Percentiles rank a stretch among this genome's conserved stretches.
Evolutionary conservation across 73 alveolate genomes (phyloP).

Genomic region (Paramecium sonneborni): DNA sequence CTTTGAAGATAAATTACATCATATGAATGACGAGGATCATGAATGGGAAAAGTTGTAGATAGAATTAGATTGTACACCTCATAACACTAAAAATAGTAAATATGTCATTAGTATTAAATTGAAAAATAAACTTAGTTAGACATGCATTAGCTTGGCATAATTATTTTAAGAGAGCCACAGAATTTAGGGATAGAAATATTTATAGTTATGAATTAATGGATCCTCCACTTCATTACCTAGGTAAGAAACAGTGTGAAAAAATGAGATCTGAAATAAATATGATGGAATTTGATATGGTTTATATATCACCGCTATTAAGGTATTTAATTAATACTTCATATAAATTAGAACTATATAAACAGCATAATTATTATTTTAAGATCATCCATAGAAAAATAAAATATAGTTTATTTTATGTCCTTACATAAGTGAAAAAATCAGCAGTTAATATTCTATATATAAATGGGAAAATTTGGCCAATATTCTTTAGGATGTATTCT

Average conservation of each 20-base stretch:
- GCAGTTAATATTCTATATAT: background rate
- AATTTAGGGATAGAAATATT: background rate
- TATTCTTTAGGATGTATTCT: background rate
- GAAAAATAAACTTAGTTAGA: background rate
- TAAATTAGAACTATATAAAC: background rate
- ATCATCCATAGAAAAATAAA: constrained; percentile 12
- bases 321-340: background rate
- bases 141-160: constrained; percentile 60
- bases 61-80: background rate
- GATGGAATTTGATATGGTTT: background rate
- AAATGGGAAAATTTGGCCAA: constrained; percentile 26
- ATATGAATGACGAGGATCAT: constrained; percentile 1
- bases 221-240: constrained; percentile 40
- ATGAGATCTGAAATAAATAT: background rate
- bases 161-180: background rate
- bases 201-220: constrained; percentile 8
- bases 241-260: background rate
- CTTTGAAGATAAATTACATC: constrained; percentile 20
- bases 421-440: background rate
- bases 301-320: constrained; percentile 39
- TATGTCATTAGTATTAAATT: background rate
- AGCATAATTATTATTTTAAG: constrained; percentile 26
- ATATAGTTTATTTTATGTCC: constrained; percentile 1
- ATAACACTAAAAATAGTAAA: background rate
- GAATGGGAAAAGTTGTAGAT: background rate